phyloP scores from a whole-genome alignment of 1,284 basidiomycete genomes.

The Cerrena zonata region DNA sequence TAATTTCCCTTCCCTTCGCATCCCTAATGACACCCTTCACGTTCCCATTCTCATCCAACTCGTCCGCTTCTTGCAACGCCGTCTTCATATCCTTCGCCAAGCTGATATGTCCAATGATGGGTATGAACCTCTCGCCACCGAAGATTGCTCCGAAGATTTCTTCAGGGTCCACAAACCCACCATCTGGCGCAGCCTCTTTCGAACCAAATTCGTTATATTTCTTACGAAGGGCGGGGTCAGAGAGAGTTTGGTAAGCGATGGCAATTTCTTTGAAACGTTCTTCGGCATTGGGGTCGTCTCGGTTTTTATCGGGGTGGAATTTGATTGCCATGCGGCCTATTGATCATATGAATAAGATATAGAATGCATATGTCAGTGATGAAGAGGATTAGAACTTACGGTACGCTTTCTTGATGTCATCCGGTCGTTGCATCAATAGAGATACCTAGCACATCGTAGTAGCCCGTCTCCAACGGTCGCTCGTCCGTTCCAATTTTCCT shows the following conservation, averaged over 20 bases:
- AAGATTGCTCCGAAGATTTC: conserved; percentile 94
- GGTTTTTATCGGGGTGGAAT: conserved; percentile 88
- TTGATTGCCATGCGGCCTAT: conserved; percentile 91
- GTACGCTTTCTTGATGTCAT: conserved; percentile 95
- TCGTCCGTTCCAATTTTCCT: conserved; percentile 83
- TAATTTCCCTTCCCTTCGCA: conserved; percentile 62
- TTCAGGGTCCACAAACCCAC: conserved; percentile 70
- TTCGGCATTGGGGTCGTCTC: conserved; percentile 85
- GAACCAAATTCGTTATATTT: conserved; percentile 93
- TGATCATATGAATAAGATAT: conserved; percentile 5
- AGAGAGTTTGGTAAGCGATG: conserved; percentile 84
- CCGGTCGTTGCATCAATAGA: conserved; percentile 68
- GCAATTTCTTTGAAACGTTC: conserved; percentile 87
- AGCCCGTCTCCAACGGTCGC: conserved; percentile 81
- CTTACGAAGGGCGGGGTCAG: conserved; percentile 75
- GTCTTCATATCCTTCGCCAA: conserved; percentile 96
- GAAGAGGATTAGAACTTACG: conserved; percentile 39
- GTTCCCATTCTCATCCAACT: conserved; percentile 42
- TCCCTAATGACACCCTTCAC: conserved; percentile 44
- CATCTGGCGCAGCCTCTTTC: conserved; percentile 74
- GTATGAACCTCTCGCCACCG: conserved; percentile 78
- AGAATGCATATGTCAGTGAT: background rate
- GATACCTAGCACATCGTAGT: conserved; percentile 82
- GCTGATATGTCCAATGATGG: conserved; percentile 79
- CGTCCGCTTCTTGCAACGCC: conserved; percentile 88